Evolutionary conservation across 2,329 filamentous ascomycete genomes (phyloP).

Genomic region (Ophiostoma populinum): DNA sequence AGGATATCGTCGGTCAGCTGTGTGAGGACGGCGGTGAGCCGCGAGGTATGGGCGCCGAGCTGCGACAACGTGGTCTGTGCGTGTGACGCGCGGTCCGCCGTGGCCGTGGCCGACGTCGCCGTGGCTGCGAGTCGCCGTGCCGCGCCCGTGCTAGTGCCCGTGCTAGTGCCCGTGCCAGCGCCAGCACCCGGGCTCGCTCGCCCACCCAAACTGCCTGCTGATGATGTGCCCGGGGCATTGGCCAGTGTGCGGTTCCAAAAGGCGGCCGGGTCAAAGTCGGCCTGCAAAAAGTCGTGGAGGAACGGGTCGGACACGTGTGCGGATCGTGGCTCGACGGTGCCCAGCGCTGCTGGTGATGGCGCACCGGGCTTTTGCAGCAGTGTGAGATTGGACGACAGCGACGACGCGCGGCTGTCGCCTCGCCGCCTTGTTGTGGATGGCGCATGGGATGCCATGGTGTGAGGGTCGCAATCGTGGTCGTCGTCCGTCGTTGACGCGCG

Average conservation of each 20-base stretch:
- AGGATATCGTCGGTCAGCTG: conserved; percentile 90
- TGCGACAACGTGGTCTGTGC: conserved; percentile 74
- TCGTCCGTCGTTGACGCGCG: no score
- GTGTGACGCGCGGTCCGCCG: conserved; percentile 46
- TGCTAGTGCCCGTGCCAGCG: conserved; percentile 1
- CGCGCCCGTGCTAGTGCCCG: conserved; percentile 1
- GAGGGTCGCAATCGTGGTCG: not conserved
- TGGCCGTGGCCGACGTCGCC: conserved; percentile 11
- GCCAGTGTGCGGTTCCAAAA: conserved; percentile 73
- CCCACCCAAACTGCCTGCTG: not conserved
- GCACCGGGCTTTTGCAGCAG: conserved; percentile 19
- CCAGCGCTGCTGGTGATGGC: not conserved
- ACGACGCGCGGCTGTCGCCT: conserved; percentile 26
- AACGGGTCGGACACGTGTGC: conserved; percentile 53
- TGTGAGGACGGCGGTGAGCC: conserved; percentile 65
- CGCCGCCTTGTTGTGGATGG: conserved; percentile 20
- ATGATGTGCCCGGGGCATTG: conserved; percentile 25
- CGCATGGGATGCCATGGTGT: conserved; percentile 6
- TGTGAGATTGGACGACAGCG: conserved; percentile 19
- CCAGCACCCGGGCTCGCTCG: not conserved
- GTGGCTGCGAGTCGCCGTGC: conserved; percentile 6
- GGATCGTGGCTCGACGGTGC: conserved; percentile 31
- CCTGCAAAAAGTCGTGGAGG: conserved; percentile 56
- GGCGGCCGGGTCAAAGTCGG: conserved; percentile 70
- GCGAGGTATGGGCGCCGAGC: conserved; percentile 73